Evolutionary conservation across 108 stramenopile species (phyloP), one percentile per base, ranked within the genome.

Genomic region (Skeletonema grethae): DNA sequence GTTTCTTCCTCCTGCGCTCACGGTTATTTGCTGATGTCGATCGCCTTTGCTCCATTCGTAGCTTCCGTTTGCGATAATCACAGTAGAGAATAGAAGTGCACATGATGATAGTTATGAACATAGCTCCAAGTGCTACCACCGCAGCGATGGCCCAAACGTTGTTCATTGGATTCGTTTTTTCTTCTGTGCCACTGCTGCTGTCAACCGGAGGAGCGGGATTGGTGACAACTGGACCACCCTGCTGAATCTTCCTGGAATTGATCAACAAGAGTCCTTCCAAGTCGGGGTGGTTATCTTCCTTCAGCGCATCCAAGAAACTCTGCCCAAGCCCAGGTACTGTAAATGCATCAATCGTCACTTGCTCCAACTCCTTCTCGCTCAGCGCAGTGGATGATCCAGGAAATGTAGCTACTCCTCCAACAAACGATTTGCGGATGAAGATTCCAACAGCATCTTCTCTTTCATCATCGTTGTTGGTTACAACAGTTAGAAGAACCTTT

Each of bases 351-450:
- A 76, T 15, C n/a, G 75, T 76, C 45, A 97, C 92, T 73, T 97
- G 22, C 76, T 97, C 61, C 87, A 97, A 70, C 83, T 98, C 58
- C 92, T 95, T 31, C 94, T 97, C 55, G 97, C 97, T 64, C 95
- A 97, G 65, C 95, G 97, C 87, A 80, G 94, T 79, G 97, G 95
- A 69, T 91, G 96, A 50, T 95, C 97, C 86, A 83, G 97, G 97
- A 25, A 76, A 63, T 12, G 67, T 48, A 3, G 68, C 75, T 30
- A 76, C 67, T 7, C 75, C 75, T 9, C 75, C 75, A 9, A 76
- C 7, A 43, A 76, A 76, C 36, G 67, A 76, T 34, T 16, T 35
- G 13, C 75, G 75, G 9, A 69, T 34, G 56, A 63, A 57, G 45
- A 76, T 67, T 8, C 67, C 67, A 12, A 28, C 28, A 7, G 24